Evolutionary conservation across 2,329 filamentous ascomycete species (phyloP).

Genomic region (Tolypocladium nubicola): DNA sequence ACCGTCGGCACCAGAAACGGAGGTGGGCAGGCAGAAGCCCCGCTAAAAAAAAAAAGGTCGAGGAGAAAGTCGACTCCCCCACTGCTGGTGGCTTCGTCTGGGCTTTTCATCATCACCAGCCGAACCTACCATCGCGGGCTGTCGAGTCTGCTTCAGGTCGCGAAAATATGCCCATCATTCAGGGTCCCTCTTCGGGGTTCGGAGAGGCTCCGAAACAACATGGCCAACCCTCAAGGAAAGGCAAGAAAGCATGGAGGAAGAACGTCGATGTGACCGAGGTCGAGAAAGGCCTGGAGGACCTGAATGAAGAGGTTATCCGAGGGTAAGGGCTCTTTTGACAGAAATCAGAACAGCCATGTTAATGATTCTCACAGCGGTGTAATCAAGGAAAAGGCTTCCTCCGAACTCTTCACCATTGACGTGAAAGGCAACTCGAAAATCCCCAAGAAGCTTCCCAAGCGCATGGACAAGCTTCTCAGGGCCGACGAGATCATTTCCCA

Average conservation of each 20-base stretch:
- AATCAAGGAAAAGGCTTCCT: constrained; percentile 69
- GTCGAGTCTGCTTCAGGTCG: background rate
- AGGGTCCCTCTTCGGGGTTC: constrained; percentile 32
- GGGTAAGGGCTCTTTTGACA: constrained; percentile 45
- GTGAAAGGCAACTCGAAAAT: constrained; percentile 58
- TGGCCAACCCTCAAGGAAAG: constrained; percentile 86
- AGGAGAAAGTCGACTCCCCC: too few species aligned
- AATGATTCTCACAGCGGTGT: constrained; percentile 53
- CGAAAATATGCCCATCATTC: constrained; percentile 41
- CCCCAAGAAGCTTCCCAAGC: constrained; percentile 51
- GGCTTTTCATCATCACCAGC: too few species aligned
- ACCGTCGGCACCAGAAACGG: background rate
- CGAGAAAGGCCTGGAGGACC: constrained; percentile 67
- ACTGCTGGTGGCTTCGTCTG: background rate
- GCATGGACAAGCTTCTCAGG: constrained; percentile 68
- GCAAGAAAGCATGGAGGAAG: constrained; percentile 98
- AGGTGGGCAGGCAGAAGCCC: background rate
- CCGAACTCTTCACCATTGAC: constrained; percentile 80
- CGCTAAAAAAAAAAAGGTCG: background rate
- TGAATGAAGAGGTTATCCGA: constrained; percentile 83
- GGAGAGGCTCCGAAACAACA: constrained; percentile 63
- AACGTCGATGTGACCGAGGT: constrained; percentile 91
- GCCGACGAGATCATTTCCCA: constrained; percentile 84
- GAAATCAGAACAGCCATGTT: constrained; percentile 2
- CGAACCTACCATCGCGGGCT: background rate